These are phyloP conservation scores for Boletellus deceptivus DNA, from an alignment of 1,284 basidiomycete species.

Conservation along the genomic window DNA sequence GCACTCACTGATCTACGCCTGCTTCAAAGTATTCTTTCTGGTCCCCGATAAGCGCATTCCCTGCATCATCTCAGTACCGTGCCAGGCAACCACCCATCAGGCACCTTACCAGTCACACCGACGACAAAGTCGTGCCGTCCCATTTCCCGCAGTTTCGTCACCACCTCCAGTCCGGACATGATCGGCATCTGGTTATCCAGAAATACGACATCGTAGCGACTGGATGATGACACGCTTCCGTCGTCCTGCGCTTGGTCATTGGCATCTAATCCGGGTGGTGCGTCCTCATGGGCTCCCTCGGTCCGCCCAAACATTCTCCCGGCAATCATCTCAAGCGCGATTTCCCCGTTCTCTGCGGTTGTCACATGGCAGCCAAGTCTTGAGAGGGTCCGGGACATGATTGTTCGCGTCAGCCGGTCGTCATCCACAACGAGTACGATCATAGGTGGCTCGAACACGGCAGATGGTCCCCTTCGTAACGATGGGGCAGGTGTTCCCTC, in stretches of 20 bases:
- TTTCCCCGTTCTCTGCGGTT: slow-evolving; percentile 85
- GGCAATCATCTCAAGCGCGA: slow-evolving; percentile 75
- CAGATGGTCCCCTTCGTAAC: slow-evolving; percentile 28
- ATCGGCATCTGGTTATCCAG: slow-evolving; percentile 89
- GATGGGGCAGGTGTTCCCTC: slow-evolving; percentile 22
- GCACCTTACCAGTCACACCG: slow-evolving; percentile 63
- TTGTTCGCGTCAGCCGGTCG: slow-evolving; percentile 72
- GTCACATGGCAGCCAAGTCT: slow-evolving; percentile 76
- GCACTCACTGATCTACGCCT: slow-evolving; percentile 70
- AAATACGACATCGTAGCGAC: slow-evolving; percentile 67
- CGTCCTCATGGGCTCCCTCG: background rate
- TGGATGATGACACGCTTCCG: background rate
- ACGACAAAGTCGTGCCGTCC: slow-evolving; percentile 75
- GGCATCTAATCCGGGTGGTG: background rate
- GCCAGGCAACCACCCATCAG: background rate
- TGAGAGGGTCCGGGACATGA: slow-evolving; percentile 81
- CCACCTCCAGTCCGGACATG: slow-evolving; percentile 74
- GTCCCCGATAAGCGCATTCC: slow-evolving; percentile 65
- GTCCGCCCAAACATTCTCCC: slow-evolving; percentile 25
- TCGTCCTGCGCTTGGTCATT: slow-evolving; percentile 5
- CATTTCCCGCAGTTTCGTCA: slow-evolving; percentile 62
- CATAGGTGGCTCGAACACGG: slow-evolving; percentile 44
- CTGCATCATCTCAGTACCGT: slow-evolving; percentile 35
- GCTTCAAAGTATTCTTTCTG: slow-evolving; percentile 76
- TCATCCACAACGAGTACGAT: slow-evolving; percentile 77